Base-by-base conservation (phyloP, 495 filamentous ascomycete species). In the Aspergillus campestris region DNA sequence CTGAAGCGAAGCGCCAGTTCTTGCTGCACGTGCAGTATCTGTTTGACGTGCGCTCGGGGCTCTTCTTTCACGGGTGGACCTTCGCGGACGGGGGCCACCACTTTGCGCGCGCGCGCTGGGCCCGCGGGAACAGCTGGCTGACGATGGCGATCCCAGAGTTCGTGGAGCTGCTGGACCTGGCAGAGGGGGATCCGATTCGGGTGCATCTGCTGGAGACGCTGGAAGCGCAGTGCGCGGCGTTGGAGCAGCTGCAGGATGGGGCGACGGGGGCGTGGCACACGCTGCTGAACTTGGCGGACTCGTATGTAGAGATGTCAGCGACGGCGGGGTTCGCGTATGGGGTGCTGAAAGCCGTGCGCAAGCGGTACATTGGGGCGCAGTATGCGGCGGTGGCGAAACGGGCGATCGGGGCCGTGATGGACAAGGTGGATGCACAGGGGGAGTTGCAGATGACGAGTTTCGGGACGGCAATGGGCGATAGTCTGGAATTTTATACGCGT, bases 291-390 rank as follows among this genome's bases (percentile, higher is more conserved):
- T 70, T 77, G 7, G 67, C 73, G 10, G 66, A 71, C 10, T 83
- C 80, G 8, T 87, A 89, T 48, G 61, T 75, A 3, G 84, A 89
- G 59, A 71, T 79, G 11, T 84, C 81, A 15, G 84, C 84, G 7
- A 86, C 83, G 1, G 84, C 84, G 0, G 84, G 84, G 0, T 87
- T 87, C 46, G 84, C 83, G 12, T 87, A 79, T 52, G 84, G 84
- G 1, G 80, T 87, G 4, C 63, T 89, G 11, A 87, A 87, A 51
- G 83, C 77, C 2, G 67, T 78, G 42, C 64, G 83, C 32, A 82
- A 81, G 67, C 64, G 80, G 38, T 86, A 86, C 50, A 70, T 89
- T n/a, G 64, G 67, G 3, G 52, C 64, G 10, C 50, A 72, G 29
- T 79, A 72, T 40, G 44, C 59, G 30, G 51, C 55, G 5, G 71